Conservation (phyloP, 441 rosid species). For the Jatropha multifida region DNA sequence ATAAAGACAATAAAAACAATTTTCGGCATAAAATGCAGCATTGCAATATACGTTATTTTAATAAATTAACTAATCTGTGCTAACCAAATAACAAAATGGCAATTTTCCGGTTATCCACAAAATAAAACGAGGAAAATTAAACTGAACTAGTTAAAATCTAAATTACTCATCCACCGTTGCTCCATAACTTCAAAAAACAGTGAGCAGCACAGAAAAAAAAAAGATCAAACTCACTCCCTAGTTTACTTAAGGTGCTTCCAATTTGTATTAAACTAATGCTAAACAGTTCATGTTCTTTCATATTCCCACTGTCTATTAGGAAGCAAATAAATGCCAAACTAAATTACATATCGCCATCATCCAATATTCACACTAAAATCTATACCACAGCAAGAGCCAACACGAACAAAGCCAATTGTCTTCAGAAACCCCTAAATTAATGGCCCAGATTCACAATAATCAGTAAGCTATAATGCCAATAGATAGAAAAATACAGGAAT, state of each 20-base stretch:
- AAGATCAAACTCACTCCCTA: neutral
- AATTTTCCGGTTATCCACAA: neutral
- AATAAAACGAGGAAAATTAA: neutral
- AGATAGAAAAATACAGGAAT: neutral
- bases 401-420: neutral
- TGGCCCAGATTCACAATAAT: conserved; percentile 2
- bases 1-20: too few species aligned
- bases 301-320: conserved; percentile 1
- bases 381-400: neutral
- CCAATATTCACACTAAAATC: neutral
- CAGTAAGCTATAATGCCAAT: neutral
- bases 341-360: neutral
- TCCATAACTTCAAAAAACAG: neutral
- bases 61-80: neutral
- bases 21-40: neutral
- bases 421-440: conserved; percentile 4
- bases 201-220: neutral
- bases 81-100: neutral
- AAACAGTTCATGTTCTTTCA: neutral
- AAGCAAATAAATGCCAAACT: conserved; percentile 15
- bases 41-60: neutral
- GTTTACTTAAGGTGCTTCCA: neutral
- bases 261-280: neutral
- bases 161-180: neutral
- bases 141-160: neutral